Percentiles rank a stretch among this genome's conserved stretches.
phyloP scores from a whole-genome alignment of 805 yeast genomes.

The Schizosaccharomyces osmophilus region DNA sequence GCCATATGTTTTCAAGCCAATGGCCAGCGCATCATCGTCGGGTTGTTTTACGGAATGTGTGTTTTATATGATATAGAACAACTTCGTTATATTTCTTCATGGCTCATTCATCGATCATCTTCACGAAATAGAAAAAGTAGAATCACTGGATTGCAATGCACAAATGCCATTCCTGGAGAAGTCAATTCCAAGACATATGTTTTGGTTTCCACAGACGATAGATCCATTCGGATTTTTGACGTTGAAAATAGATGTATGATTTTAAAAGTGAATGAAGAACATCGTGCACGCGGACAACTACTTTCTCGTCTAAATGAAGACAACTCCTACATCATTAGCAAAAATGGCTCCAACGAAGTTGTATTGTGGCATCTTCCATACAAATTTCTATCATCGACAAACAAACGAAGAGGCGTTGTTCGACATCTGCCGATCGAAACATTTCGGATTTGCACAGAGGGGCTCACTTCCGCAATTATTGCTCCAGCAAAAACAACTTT shows the following conservation, averaged over 20 bases:
- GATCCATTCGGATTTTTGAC: neutral
- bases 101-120: neutral
- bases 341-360: neutral
- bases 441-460: neutral
- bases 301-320: neutral
- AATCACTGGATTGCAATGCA: neutral
- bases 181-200: neutral
- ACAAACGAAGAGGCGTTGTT: neutral
- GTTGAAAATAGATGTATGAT: neutral
- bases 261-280: neutral
- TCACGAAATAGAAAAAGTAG: neutral
- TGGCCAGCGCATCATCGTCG: neutral
- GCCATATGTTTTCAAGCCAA: neutral
- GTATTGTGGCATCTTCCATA: neutral
- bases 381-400: neutral
- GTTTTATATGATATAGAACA: neutral
- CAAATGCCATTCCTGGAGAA: neutral
- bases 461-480: neutral
- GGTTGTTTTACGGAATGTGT: neutral
- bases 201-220: neutral
- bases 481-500: neutral
- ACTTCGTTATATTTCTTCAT: neutral
- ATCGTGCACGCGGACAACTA: neutral
- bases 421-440: neutral
- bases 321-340: neutral